Evolutionary conservation across 202 grass and related monocot genomes (phyloP), one percentile per base, ranked within the genome.

Genomic region (Carex sylvatica): DNA sequence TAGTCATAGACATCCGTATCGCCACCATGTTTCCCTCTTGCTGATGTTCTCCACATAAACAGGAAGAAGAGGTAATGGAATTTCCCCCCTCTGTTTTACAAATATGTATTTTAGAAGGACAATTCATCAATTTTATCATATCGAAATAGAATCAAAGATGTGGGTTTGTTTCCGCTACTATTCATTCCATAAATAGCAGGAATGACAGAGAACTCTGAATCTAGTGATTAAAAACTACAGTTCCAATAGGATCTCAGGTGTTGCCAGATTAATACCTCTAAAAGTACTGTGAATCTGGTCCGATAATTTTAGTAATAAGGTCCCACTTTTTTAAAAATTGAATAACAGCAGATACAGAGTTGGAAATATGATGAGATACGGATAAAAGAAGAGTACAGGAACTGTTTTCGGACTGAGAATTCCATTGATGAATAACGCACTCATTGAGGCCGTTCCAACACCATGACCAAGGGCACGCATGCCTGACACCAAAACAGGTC

Each of bases 31-130:
- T 91, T 95, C 51, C 88, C 93, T 44, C 81, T 87, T 87, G 47
- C 88, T 79, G 47, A 95, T 92, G 64, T 93, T 85, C 74, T 87
- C 89, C 11, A 97, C 79, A 16, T 93, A 91, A 22, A 97, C 87
- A 11, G 94, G 94, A 36, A 97, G 47, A 51, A 80, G 68, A 14
- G 87, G 79, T 44, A 82, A 6, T 51, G 80, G 23, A 2, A 33
- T 3, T 83, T 90, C 88, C 20, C 75, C 70, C 5, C 84, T 87
- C 78, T 85, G 87, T 85, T 89, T 11, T 46, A 92, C 40, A 1
- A 11, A 14, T 15, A 19, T 0, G 3, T 61, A 67, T 15, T 33
- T 42, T n/a, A 56, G 44, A 30, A 65, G 66, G 55, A 22, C 13
- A 9, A 72, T 14, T 51, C 42, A 81, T 70, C 84, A 71, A 83